Evolutionary conservation across 306 rosid genomes (phyloP).

Genomic region (Hippophae rhamnoides): DNA sequence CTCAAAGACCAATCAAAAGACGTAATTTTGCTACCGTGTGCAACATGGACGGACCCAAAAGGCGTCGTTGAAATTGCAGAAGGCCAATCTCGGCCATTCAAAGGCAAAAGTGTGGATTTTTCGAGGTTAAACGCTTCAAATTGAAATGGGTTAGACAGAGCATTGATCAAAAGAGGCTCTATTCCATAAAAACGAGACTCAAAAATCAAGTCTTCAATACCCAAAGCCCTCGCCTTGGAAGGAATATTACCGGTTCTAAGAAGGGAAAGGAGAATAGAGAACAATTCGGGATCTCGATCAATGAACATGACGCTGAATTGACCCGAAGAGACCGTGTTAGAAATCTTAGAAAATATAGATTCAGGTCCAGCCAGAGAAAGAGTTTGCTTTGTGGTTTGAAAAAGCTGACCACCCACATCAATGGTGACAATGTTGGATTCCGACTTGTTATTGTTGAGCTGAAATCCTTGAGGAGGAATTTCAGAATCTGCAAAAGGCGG

Average conservation of each 20-base stretch:
- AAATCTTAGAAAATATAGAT: constrained; percentile 44
- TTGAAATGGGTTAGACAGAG: constrained; percentile 66
- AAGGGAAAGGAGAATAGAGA: constrained; percentile 75
- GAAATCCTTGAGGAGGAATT: constrained; percentile 8
- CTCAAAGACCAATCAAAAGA: constrained; percentile 86
- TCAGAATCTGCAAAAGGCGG: constrained; percentile 31
- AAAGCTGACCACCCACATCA: constrained; percentile 72
- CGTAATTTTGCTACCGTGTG: constrained; percentile 91
- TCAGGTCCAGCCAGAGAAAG: constrained; percentile 51
- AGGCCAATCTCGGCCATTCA: constrained; percentile 73
- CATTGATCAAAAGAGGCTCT: constrained; percentile 44
- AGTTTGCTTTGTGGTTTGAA: constrained; percentile 87
- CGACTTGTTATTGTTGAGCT: constrained; percentile 4
- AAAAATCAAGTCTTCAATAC: constrained; percentile 58
- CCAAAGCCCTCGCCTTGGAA: constrained; percentile 61
- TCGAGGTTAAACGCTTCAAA: constrained; percentile 82
- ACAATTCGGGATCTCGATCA: constrained; percentile 84
- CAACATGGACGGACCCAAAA: constrained; percentile 65
- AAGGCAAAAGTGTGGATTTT: constrained; percentile 40
- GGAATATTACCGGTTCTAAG: constrained; percentile 87
- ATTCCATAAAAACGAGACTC: constrained; percentile 79
- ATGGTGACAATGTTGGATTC: constrained; percentile 61
- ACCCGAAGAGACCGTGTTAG: constrained; percentile 12
- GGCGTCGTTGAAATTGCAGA: constrained; percentile 57
- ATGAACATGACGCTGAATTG: constrained; percentile 34